phyloP scores from a whole-genome alignment of 2,329 filamentous ascomycete genomes.

The Aaosphaeria arxii region DNA sequence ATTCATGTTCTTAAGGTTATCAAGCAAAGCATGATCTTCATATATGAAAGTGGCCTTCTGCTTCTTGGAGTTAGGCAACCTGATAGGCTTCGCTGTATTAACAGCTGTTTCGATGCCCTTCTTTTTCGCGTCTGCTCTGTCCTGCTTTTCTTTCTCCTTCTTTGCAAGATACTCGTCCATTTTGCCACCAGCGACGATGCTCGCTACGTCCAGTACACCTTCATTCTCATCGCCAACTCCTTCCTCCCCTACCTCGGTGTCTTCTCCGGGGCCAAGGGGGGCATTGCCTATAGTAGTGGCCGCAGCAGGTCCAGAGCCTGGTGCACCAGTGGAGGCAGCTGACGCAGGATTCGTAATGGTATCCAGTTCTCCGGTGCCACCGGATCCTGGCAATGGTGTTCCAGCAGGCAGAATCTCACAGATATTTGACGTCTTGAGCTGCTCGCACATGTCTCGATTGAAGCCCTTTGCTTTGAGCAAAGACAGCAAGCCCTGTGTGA shows the following conservation, averaged over 20 bases:
- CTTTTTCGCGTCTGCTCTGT: constrained; percentile 60
- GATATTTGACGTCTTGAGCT: constrained; percentile 62
- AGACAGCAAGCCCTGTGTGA: constrained; percentile 71
- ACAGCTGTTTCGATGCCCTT: constrained; percentile 55
- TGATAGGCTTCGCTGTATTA: constrained; percentile 57
- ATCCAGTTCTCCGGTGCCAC: constrained; percentile 39
- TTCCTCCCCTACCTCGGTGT: constrained; percentile 54
- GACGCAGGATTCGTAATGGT: constrained; percentile 51
- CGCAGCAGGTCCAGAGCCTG: constrained; percentile 44
- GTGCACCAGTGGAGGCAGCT: constrained; percentile 54
- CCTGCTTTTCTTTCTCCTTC: constrained; percentile 75
- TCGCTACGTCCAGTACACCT: constrained; percentile 79
- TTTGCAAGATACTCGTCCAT: constrained; percentile 79
- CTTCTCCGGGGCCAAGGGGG: constrained; percentile 53
- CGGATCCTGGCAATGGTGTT: constrained; percentile 51
- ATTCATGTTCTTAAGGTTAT: constrained; percentile 52
- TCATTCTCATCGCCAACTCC: constrained; percentile 57
- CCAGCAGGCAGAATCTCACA: constrained; percentile 60
- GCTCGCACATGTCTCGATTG: constrained; percentile 61
- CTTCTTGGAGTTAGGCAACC: constrained; percentile 70
- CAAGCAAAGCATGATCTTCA: constrained; percentile 61
- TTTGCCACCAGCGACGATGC: constrained; percentile 77
- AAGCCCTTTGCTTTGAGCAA: constrained; percentile 61
- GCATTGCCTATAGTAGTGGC: constrained; percentile 42
- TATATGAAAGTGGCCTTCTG: constrained; percentile 69